phyloP scores from a whole-genome alignment of 2,329 filamentous ascomycete genomes.

The Colletotrichum sansevieriae region DNA sequence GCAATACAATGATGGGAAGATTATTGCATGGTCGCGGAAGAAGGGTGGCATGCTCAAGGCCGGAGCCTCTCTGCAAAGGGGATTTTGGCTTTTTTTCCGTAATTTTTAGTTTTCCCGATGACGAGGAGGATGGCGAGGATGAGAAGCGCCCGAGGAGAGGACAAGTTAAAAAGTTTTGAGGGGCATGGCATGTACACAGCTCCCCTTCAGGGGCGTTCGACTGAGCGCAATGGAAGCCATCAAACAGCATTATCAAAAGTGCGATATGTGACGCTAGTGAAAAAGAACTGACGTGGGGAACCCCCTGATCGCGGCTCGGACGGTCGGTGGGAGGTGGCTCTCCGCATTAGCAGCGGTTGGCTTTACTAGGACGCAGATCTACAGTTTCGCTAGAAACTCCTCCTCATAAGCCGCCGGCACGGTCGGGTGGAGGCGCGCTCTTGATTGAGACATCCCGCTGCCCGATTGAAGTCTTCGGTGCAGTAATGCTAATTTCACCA shows the following conservation, averaged over 20 bases:
- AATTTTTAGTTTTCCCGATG: constrained; percentile 41
- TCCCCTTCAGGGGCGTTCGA: constrained; percentile 28
- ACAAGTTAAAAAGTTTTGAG: constrained; percentile 28
- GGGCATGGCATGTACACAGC: constrained; percentile 34
- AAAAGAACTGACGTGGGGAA: not conserved
- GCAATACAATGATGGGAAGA: constrained; percentile 42
- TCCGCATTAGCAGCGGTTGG: not conserved
- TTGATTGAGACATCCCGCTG: too few relatives aligned
- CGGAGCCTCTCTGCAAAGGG: constrained; percentile 27
- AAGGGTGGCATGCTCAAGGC: constrained; percentile 30
- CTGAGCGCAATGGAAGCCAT: constrained; percentile 36
- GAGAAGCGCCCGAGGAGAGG: not conserved
- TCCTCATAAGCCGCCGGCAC: too few relatives aligned
- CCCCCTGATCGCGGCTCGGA: not conserved
- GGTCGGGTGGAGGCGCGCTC: too few relatives aligned
- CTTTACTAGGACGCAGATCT: constrained; percentile 7
- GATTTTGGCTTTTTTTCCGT: constrained; percentile 34
- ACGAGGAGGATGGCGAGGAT: constrained; percentile 16
- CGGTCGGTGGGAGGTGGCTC: not conserved
- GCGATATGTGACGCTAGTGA: too few relatives aligned
- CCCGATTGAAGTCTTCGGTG: too few relatives aligned
- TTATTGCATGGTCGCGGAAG: constrained; percentile 36
- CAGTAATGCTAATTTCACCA: too few relatives aligned
- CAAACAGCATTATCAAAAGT: not conserved
- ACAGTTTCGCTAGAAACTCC: not conserved